Evolutionary conservation across 2,329 filamentous ascomycete genomes (phyloP).

Genomic region (Epichloe festucae): DNA sequence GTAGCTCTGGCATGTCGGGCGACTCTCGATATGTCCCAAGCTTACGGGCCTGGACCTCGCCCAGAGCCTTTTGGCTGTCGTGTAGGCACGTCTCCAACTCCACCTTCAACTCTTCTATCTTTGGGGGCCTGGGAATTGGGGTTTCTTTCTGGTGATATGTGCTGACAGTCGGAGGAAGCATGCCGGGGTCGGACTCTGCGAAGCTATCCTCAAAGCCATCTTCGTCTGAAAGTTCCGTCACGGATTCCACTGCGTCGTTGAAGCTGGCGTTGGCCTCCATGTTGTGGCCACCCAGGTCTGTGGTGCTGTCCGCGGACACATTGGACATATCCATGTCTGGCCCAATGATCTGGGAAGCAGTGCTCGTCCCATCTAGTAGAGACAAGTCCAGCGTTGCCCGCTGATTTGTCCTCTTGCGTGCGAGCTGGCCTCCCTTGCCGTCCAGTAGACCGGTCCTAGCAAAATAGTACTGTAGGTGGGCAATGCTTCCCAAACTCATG

Average conservation of each 20-base stretch:
- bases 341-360: constrained; percentile 25
- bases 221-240: constrained; percentile 27
- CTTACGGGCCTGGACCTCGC: constrained; percentile 37
- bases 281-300: constrained; percentile 33
- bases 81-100: constrained; percentile 54
- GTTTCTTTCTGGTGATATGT: constrained; percentile 84
- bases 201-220: constrained; percentile 44
- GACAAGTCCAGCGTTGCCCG: constrained; percentile 46
- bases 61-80: constrained; percentile 55
- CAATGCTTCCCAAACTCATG: constrained; percentile 90
- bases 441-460: constrained; percentile 86
- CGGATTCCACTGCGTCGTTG: constrained; percentile 30
- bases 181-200: constrained; percentile 55
- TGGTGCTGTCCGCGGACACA: constrained; percentile 45
- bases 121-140: constrained; percentile 70
- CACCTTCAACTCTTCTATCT: constrained; percentile 61
- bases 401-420: constrained; percentile 55
- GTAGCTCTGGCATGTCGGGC: constrained; percentile 16
- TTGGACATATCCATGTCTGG: constrained; percentile 47
- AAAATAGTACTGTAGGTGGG: constrained; percentile 97
- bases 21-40: constrained; percentile 16
- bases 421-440: constrained; percentile 78
- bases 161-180: constrained; percentile 94
- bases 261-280: constrained; percentile 20
- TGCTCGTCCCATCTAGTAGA: constrained; percentile 26